phyloP scores from a whole-genome alignment of 768 basidiomycete species.

The Boletellus ananas region DNA sequence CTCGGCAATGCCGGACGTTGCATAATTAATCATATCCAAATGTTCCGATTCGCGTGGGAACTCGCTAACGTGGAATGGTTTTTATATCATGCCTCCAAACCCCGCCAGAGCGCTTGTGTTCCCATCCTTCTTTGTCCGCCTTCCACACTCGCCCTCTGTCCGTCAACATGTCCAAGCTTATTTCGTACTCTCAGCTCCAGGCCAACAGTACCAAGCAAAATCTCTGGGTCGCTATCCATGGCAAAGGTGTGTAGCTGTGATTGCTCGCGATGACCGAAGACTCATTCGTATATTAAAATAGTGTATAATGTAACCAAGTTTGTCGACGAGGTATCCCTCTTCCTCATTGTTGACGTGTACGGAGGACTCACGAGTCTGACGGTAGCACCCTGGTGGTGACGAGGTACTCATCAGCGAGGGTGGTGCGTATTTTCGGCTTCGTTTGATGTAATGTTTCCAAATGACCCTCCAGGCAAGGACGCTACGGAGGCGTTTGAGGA shows the following conservation, averaged over 20 bases:
- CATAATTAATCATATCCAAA: too few relatives aligned
- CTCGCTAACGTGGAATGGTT: constrained; percentile 19
- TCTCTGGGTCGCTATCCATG: constrained; percentile 79
- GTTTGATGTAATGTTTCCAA: neutral
- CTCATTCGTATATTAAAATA: constrained; percentile 30
- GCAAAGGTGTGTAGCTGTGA: constrained; percentile 57
- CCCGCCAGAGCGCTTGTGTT: neutral
- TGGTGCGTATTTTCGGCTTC: constrained; percentile 49
- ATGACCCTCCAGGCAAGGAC: constrained; percentile 66
- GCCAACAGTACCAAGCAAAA: constrained; percentile 69
- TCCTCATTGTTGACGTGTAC: neutral
- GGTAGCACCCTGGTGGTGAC: constrained; percentile 94
- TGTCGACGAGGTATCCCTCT: constrained; percentile 76
- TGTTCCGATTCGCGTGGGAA: constrained; percentile 24
- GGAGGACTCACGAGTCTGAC: constrained; percentile 5
- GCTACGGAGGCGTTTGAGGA: constrained; percentile 99
- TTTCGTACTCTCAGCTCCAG: constrained; percentile 76
- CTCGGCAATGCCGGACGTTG: neutral
- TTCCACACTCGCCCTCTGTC: constrained; percentile 12
- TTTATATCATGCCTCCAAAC: constrained; percentile 10
- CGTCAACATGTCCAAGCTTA: constrained; percentile 44
- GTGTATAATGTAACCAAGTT: constrained; percentile 94
- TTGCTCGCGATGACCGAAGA: neutral
- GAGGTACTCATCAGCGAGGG: constrained; percentile 94
- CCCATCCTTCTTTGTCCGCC: constrained; percentile 3